phyloP scores from a whole-genome alignment of 1,284 basidiomycete genomes.

The Leccinum variabile region DNA sequence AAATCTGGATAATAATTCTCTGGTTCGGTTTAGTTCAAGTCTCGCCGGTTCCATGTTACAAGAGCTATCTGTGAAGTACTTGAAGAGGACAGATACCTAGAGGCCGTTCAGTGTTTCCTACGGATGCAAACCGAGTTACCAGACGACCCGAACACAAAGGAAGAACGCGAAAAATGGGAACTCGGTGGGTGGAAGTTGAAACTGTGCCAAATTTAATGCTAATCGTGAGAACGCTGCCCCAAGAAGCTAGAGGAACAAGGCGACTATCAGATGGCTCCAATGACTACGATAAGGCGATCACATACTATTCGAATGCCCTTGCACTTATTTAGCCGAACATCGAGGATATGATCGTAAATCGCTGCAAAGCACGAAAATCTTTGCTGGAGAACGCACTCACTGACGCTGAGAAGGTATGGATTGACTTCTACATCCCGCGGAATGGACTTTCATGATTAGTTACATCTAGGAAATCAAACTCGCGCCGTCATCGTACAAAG shows the following conservation, averaged over 20 bases:
- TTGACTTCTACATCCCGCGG: not conserved
- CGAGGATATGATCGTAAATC: not conserved
- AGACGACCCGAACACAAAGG: not conserved
- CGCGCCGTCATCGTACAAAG: not conserved
- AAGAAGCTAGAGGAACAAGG: constrained; percentile 5
- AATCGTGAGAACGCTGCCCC: not conserved
- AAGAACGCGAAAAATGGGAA: not conserved
- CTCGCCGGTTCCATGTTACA: not conserved
- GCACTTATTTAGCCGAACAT: not conserved
- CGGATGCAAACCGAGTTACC: not conserved
- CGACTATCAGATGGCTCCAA: not conserved
- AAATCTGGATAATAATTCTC: not conserved
- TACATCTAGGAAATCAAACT: constrained; percentile 1
- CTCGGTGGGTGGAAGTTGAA: not conserved
- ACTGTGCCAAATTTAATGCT: not conserved
- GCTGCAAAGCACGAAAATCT: not conserved
- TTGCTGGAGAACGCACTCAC: not conserved
- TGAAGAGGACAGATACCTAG: not conserved
- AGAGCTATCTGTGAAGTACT: constrained; percentile 7
- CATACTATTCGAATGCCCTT: constrained; percentile 1
- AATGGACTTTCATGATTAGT: not conserved
- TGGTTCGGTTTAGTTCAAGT: constrained; percentile 1
- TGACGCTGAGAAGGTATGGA: constrained; percentile 2
- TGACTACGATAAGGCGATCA: not conserved
- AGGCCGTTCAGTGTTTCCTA: constrained; percentile 1